Base-by-base conservation (phyloP, 23 red algal species). In the Gracilaria vermiculophylla region DNA sequence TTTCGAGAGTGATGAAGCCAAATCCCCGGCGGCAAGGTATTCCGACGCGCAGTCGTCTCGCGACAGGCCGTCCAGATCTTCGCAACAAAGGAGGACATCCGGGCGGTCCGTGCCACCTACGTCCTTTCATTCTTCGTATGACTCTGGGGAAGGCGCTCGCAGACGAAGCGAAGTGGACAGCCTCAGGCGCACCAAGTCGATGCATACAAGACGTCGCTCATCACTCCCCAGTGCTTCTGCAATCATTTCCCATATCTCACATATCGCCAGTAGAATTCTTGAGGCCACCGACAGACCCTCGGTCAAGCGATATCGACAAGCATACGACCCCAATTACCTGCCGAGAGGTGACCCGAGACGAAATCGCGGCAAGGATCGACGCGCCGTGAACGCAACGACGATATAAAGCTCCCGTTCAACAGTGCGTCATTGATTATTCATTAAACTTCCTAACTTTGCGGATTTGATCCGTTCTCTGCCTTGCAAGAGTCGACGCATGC, bases 221-320 rank as follows among this genome's bases (percentile, higher is more conserved):
- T 79, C 53, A 53, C 20, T 79, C 20, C 50, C 76, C 17, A 79
- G 13, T 25, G 67, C 67, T 48, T 73, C 67, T 10, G 40, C 67
- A 12, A 73, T 73, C 20, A 44, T 73, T 42, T 73, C 67, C 37
- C 67, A 73, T 15, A 47, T 73, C 24, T 73, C 67, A 45, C 37
- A 47, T 9, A 55, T 79, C 57, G 76, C 76, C 19, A 60, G 49
- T 31, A 57, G 53, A 58, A 60, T 79, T 35, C 76, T 79, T 16
- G 76, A 54, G 14, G 76, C 53, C 76, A 79, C 76, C 8, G 76
- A 79, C 19, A 54, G 76, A 79, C 76, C 76, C n/a, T 79, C 76
- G 7, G 40, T 73, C 67, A 73, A 73, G 42, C 67, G 67, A 28
- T 73, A 73, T 73, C 67, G 42, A 73, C 67, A 73, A 48, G 67